Evolutionary conservation across 2,329 filamentous ascomycete genomes (phyloP).

Genomic region (Eurotiales sp.): DNA sequence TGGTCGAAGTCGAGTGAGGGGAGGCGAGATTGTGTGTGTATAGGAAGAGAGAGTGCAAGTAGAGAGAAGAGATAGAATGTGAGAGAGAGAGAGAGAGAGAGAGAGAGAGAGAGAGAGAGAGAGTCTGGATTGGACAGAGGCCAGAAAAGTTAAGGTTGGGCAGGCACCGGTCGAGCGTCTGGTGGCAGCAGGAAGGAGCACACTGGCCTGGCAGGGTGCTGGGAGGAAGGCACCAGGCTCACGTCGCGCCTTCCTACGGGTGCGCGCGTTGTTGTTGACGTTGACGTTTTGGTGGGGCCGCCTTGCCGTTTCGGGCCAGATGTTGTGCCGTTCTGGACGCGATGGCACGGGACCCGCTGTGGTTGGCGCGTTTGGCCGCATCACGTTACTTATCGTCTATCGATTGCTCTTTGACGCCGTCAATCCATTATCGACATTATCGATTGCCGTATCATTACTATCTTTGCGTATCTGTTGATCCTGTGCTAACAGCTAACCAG

Average conservation of each 20-base stretch:
- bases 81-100: background rate
- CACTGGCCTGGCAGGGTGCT: too few relatives aligned
- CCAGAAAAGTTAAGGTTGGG: conserved; percentile 1
- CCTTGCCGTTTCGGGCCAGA: background rate
- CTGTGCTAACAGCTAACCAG: too few relatives aligned
- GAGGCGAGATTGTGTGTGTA: too few relatives aligned
- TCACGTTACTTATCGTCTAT: background rate
- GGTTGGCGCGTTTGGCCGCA: too few relatives aligned
- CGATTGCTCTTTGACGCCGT: too few relatives aligned
- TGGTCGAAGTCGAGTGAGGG: too few relatives aligned
- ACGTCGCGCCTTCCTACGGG: background rate
- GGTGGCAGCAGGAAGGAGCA: background rate
- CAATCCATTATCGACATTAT: background rate
- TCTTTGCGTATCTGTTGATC: too few relatives aligned
- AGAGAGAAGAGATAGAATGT: too few relatives aligned
- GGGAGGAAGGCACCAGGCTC: too few relatives aligned
- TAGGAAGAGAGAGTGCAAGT: too few relatives aligned
- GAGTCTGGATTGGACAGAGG: background rate
- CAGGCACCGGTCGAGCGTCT: background rate
- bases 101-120: background rate
- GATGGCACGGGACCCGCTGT: background rate
- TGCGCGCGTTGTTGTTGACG: conserved; percentile 11
- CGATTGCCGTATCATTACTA: too few relatives aligned
- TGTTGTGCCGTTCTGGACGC: conserved; percentile 1
- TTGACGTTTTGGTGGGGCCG: conserved; percentile 9